Base-by-base conservation (phyloP, 441 rosid genomes). In the Lepidium campestre region DNA sequence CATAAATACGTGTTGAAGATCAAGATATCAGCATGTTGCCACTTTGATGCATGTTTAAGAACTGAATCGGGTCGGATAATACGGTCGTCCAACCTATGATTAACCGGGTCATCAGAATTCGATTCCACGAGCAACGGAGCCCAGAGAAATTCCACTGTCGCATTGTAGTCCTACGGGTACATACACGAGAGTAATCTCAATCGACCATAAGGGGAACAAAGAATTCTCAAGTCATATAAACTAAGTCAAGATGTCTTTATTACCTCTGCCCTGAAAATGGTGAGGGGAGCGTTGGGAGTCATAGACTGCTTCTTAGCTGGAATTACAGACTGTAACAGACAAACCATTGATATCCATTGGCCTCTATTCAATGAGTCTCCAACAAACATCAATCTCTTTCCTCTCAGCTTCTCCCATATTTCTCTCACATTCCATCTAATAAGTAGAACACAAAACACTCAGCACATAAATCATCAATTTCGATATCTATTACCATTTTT, bases 301-400 rank as follows among this genome's bases (percentile, higher is more conserved):
- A 91, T 93, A 47, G 96, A 87, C 76, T 82, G 85, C 81, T 83
- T 85, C 34, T 89, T 64, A 54, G 78, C 79, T 1, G 97, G 86
- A 77, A 88, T 82, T 29, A 80, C 96, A 12, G 99, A 87, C 71
- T 89, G 97, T 53, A 93, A 68, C 47, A 93, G 81, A 62, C 99
- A 91, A 50, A 93, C 84, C 95, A 93, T 86, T 12, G 98, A 93
- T 76, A 93, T 91, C 98, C 99, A 93, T 68, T 93, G 99, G 39
- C 99, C 99, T 85, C 99, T 77, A 71, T 87, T 85, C 37, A 93
- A 66, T 0, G 98, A 93, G 84, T 93, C 98, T 59, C 98, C 98
- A 8, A 93, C 95, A 76, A 91, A 93, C 98, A 93, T 93, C 55
- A 93, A 80, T 61, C 95, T 83, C 76, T 90, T 93, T 61, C 91